phyloP scores from a whole-genome alignment of 2,329 filamentous ascomycete species.

The Verticillium longisporum region DNA sequence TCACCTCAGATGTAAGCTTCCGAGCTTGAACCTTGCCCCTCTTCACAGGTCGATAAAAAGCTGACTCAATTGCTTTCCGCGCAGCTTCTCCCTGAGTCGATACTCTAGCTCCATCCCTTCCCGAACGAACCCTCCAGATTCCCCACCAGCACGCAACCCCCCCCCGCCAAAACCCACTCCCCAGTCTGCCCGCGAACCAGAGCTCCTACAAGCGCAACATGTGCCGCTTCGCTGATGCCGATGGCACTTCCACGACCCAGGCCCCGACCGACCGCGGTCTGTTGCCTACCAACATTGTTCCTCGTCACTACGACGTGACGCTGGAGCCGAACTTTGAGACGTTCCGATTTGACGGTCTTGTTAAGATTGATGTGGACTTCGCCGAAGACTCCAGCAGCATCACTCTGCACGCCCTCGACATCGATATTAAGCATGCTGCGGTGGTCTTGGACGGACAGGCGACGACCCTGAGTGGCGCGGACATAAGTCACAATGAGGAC shows the following conservation, averaged over 20 bases:
- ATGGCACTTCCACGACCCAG: conserved; percentile 6
- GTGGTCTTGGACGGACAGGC: conserved; percentile 16
- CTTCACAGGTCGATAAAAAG: not conserved
- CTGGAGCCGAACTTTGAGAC: conserved; percentile 86
- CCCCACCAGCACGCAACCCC: conserved; percentile 3
- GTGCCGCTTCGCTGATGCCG: conserved; percentile 9
- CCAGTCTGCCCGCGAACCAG: conserved; percentile 5
- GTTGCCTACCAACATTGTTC: conserved; percentile 84
- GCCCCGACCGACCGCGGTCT: conserved; percentile 59
- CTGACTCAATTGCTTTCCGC: not conserved
- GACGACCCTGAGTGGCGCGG: conserved; percentile 51
- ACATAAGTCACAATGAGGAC: conserved; percentile 67
- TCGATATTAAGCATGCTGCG: conserved; percentile 67
- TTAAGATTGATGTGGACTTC: conserved; percentile 82
- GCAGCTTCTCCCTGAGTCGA: not conserved
- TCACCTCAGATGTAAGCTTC: not conserved
- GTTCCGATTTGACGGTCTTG: conserved; percentile 79
- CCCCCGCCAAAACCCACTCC: conserved; percentile 8
- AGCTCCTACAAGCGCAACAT: conserved; percentile 12
- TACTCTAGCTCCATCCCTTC: not conserved
- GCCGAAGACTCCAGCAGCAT: conserved; percentile 78
- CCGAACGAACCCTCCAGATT: conserved; percentile 22
- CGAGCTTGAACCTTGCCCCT: not conserved
- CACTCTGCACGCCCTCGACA: conserved; percentile 79
- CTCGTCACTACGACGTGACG: conserved; percentile 85